Evolutionary conservation across 2,329 filamentous ascomycete species (phyloP).

Genomic region (Epichloe uncinata): DNA sequence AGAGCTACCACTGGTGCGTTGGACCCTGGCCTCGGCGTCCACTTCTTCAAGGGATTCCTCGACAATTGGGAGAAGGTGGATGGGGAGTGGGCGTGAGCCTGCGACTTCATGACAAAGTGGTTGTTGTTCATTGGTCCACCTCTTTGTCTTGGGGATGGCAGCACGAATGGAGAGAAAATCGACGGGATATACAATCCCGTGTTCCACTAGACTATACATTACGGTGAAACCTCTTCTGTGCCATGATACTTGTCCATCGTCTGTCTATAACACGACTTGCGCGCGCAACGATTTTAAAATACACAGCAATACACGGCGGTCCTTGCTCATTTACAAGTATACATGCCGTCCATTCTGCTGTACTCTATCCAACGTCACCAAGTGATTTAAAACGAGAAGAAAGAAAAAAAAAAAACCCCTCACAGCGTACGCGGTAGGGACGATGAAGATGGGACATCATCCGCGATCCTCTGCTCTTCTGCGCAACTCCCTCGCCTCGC

Average conservation of each 20-base stretch:
- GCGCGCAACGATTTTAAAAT: neutral
- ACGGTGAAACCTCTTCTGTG: neutral
- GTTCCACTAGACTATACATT: neutral
- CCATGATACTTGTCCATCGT: neutral
- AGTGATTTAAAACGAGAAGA: too few relatives aligned
- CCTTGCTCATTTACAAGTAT: neutral
- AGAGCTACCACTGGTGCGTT: constrained; percentile 74
- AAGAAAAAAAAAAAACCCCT: too few relatives aligned
- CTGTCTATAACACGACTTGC: neutral
- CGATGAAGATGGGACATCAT: neutral
- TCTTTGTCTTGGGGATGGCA: neutral
- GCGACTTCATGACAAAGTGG: neutral
- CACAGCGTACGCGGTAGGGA: too few relatives aligned
- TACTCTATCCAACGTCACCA: too few relatives aligned
- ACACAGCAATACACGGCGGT: neutral
- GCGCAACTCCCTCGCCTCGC: neutral
- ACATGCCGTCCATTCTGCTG: too few relatives aligned
- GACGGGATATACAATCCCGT: neutral
- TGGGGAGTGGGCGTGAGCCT: constrained; percentile 51
- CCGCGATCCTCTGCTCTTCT: constrained; percentile 8
- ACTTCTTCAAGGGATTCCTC: constrained; percentile 80
- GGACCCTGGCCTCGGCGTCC: constrained; percentile 78
- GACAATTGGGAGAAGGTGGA: constrained; percentile 79
- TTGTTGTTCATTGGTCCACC: too few relatives aligned
- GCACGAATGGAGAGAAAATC: too few relatives aligned